These are phyloP conservation scores for Acer campestre DNA, from an alignment of 345 rosid species.

Conservation along the genomic window DNA sequence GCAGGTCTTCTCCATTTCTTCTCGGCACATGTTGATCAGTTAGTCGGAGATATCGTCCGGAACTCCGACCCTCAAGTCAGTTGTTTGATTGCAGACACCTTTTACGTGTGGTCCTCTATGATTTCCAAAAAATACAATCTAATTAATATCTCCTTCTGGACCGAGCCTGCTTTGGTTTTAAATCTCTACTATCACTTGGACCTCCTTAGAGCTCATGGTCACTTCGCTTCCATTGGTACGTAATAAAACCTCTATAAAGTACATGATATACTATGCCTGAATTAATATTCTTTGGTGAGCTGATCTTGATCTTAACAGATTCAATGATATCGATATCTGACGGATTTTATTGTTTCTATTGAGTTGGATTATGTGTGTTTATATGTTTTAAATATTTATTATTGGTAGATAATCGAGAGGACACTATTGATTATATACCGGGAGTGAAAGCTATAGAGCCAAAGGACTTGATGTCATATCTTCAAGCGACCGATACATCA, in stretches of 20 bases:
- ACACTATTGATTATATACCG: slow-evolving; percentile 69
- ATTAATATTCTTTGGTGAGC: too few relatives aligned
- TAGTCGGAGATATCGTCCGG: slow-evolving; percentile 39
- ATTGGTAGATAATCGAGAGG: slow-evolving; percentile 45
- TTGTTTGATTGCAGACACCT: slow-evolving; percentile 71
- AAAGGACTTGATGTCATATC: slow-evolving; percentile 69
- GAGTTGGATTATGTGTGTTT: too few relatives aligned
- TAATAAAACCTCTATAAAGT: not conserved
- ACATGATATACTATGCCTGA: too few relatives aligned
- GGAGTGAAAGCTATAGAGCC: slow-evolving; percentile 67
- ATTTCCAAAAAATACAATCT: slow-evolving; percentile 62
- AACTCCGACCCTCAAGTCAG: slow-evolving; percentile 26
- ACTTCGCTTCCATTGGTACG: slow-evolving; percentile 64
- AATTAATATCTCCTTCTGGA: slow-evolving; percentile 77
- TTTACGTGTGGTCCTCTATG: slow-evolving; percentile 71
- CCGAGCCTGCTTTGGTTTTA: slow-evolving; percentile 76
- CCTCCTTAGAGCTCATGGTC: slow-evolving; percentile 65
- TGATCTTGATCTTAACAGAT: too few relatives aligned
- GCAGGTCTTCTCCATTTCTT: slow-evolving; percentile 52
- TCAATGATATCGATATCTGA: too few relatives aligned
- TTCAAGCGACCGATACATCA: slow-evolving; percentile 59
- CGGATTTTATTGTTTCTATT: too few relatives aligned
- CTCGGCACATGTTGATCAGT: slow-evolving; percentile 66
- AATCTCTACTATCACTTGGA: slow-evolving; percentile 71
- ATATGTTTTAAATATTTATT: not conserved